Evolutionary conservation across 495 filamentous ascomycete genomes (phyloP).

Genomic region (Aspergillus ellipticus): DNA sequence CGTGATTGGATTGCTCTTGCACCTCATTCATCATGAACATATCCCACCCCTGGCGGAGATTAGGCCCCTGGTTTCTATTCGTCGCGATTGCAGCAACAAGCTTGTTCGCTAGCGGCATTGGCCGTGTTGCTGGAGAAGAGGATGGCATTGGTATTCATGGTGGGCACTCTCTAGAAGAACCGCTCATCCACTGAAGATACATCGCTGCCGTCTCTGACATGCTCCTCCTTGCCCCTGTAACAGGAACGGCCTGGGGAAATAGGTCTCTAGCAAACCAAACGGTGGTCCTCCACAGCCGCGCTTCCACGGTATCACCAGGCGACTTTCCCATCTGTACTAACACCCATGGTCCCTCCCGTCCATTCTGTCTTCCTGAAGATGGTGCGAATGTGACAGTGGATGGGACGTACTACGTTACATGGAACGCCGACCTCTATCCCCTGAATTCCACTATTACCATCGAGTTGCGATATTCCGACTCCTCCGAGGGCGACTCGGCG

Average conservation of each 20-base stretch:
- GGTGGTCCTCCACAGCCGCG: not conserved
- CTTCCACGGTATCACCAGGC: slow-evolving; percentile 55
- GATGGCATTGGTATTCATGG: not conserved
- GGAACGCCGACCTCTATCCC: slow-evolving; percentile 39
- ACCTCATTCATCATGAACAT: not conserved
- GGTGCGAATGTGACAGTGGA: slow-evolving; percentile 32
- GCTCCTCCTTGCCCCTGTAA: not conserved
- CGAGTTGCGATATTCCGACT: slow-evolving; percentile 32
- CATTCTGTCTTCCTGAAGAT: slow-evolving; percentile 39
- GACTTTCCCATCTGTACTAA: slow-evolving; percentile 34
- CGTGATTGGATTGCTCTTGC: not conserved
- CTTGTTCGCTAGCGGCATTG: not conserved
- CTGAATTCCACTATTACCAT: slow-evolving; percentile 39
- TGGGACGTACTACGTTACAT: slow-evolving; percentile 43
- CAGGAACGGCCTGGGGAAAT: not conserved
- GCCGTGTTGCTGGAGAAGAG: not conserved
- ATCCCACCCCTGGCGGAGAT: not conserved
- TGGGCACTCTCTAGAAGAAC: not conserved
- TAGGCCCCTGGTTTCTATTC: not conserved
- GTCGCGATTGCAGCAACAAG: not conserved
- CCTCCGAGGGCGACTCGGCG: slow-evolving; percentile 24
- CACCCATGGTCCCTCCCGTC: slow-evolving; percentile 18
- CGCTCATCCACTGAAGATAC: not conserved
- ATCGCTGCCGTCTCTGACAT: not conserved
- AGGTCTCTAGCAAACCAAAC: slow-evolving; percentile 5